These are phyloP conservation scores for Vanilla planifolia DNA, from an alignment of 106 monocot genomes.

Conservation along the genomic window DNA sequence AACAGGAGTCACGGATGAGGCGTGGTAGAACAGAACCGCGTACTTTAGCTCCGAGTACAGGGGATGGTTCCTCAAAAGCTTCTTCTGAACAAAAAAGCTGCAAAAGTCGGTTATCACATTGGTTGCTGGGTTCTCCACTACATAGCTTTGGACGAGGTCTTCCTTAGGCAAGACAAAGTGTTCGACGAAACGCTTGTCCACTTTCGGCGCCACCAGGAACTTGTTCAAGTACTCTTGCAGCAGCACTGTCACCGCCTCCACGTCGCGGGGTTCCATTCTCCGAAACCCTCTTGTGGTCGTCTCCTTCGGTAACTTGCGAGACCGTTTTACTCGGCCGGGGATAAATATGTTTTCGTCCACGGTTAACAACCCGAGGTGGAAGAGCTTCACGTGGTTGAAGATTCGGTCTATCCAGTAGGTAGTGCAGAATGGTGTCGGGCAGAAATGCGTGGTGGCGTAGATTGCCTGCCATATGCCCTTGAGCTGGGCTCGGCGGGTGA, in stretches of 20 bases:
- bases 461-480: slow-evolving; percentile 67
- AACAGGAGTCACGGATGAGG: slow-evolving; percentile 46
- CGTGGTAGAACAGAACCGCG: slow-evolving; percentile 62
- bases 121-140: slow-evolving; percentile 53
- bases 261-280: slow-evolving; percentile 64
- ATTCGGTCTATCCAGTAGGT: slow-evolving; percentile 58
- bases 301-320: slow-evolving; percentile 49
- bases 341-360: slow-evolving; percentile 45
- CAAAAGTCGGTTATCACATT: slow-evolving; percentile 70
- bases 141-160: slow-evolving; percentile 55
- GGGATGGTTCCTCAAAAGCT: slow-evolving; percentile 42
- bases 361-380: slow-evolving; percentile 53
- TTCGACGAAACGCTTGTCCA: slow-evolving; percentile 56
- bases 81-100: slow-evolving; percentile 58
- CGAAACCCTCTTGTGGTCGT: slow-evolving; percentile 53
- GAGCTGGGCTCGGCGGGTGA: slow-evolving; percentile 41
- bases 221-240: slow-evolving; percentile 40
- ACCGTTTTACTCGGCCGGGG: slow-evolving; percentile 41
- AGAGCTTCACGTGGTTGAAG: slow-evolving; percentile 60
- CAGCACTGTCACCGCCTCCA: slow-evolving; percentile 46
- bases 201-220: slow-evolving; percentile 48
- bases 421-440: slow-evolving; percentile 46
- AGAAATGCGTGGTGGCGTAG: slow-evolving; percentile 44
- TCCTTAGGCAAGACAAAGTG: slow-evolving; percentile 65
- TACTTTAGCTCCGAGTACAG: slow-evolving; percentile 52